Conservation (phyloP, 306 rosid species). For the Vigna angularis region DNA sequence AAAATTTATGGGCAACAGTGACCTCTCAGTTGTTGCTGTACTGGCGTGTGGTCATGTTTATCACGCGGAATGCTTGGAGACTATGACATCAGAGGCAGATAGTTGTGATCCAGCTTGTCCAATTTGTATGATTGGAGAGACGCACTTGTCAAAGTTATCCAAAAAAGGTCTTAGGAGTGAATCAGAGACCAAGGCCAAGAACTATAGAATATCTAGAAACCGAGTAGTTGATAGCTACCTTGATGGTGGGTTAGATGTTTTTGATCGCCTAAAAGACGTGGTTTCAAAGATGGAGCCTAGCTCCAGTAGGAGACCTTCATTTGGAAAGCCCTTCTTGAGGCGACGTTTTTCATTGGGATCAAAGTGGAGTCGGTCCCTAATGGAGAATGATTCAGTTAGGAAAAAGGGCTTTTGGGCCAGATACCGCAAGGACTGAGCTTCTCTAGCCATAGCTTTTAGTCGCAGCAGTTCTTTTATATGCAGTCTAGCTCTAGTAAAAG, state of each 20-base stretch:
- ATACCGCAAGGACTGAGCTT: conserved; percentile 55
- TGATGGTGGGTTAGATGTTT: conserved; percentile 58
- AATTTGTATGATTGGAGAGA: conserved; percentile 72
- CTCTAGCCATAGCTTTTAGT: conserved; percentile 28
- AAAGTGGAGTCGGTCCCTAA: conserved; percentile 64
- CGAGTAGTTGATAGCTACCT: conserved; percentile 72
- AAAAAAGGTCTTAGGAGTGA: conserved; percentile 52
- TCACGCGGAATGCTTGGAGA: conserved; percentile 83
- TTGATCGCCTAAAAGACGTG: conserved; percentile 48
- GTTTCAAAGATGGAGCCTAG: conserved; percentile 64
- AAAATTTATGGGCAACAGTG: conserved; percentile 54
- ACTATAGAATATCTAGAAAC: conserved; percentile 61
- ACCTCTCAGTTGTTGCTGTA: conserved; percentile 72
- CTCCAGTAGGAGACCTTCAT: conserved; percentile 64
- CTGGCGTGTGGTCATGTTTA: conserved; percentile 74
- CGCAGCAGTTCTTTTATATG: not conserved
- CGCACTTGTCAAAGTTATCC: conserved; percentile 57
- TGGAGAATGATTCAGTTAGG: conserved; percentile 62
- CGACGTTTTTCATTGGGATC: conserved; percentile 68
- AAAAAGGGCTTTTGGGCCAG: conserved; percentile 77
- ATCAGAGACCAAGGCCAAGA: conserved; percentile 59
- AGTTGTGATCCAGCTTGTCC: conserved; percentile 78
- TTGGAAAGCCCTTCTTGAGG: conserved; percentile 68
- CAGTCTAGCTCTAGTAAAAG: conserved; percentile 43
- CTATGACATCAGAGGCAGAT: conserved; percentile 64